Evolutionary conservation across 1,284 basidiomycete genomes (phyloP), one percentile per base, ranked within the genome.

Genomic region (Waitea zeae): DNA sequence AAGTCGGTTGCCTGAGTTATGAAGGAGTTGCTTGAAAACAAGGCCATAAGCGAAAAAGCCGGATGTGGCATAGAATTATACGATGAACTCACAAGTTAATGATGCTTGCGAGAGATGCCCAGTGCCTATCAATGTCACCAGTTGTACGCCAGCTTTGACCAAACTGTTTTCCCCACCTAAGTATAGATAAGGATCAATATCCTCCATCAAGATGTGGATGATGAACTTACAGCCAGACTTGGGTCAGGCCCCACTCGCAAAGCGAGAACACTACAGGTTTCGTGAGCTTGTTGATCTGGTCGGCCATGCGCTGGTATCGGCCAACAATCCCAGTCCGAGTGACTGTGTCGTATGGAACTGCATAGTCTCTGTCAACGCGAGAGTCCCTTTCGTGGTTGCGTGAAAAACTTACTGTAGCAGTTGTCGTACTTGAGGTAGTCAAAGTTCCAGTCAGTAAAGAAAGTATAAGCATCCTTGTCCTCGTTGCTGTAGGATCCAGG

Each of bases 371-470:
- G n/a, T n/a, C n/a, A n/a, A n/a, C n/a, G n/a, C n/a, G n/a, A n/a
- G n/a, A n/a, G n/a, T n/a, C n/a, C n/a, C n/a, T n/a, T n/a, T n/a
- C n/a, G n/a, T n/a, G n/a, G n/a, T n/a, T n/a, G n/a, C n/a, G n/a
- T n/a, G n/a, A n/a, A n/a, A 4, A 27, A 39, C 49, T 35, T 46
- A 64, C 64, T 58, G 22, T 56, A 56, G 42, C 66, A 69, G 41
- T 69, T 69, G 40, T 69, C 66, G 38, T 54, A 64, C 63, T 68
- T 69, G 5, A 68, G 47, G 36, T 62, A 59, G 42, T 68, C 62
- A 38, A 68, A 67, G 1, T 63, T 64, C 66, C 66, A 69, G 26
- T 63, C 54, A 22, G 55, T 53, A 46, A 61, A 64, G 44, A 55
- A 56, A n/a, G 54, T 52, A 40, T 54, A 52, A 3, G 49, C 56